phyloP scores from a whole-genome alignment of 495 filamentous ascomycete species.

The Rhizodiscina lignyota region DNA sequence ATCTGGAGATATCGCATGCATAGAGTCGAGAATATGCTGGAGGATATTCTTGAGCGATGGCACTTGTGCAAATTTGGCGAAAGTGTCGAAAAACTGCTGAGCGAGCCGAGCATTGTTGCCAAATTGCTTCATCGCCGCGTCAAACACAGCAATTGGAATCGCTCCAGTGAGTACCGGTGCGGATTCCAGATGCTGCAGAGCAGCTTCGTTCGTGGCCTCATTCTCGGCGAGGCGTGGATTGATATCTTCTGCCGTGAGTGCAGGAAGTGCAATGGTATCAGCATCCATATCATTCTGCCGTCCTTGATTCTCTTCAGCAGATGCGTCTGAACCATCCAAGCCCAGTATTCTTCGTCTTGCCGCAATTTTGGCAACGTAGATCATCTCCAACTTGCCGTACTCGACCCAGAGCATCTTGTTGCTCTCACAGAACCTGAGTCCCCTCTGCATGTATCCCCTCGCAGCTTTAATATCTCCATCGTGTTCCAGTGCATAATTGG shows the following conservation, averaged over 20 bases:
- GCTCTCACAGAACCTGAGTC: constrained; percentile 68
- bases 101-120: constrained; percentile 44
- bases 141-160: constrained; percentile 85
- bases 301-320: constrained; percentile 22
- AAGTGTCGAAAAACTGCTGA: constrained; percentile 64
- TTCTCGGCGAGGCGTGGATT: constrained; percentile 38
- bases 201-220: constrained; percentile 30
- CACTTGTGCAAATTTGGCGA: constrained; percentile 45
- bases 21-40: constrained; percentile 51
- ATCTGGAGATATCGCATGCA: constrained; percentile 39
- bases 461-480: constrained; percentile 74
- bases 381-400: constrained; percentile 83
- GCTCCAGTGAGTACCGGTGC: constrained; percentile 78
- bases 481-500: constrained; percentile 53
- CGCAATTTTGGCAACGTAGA: constrained; percentile 70
- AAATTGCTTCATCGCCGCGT: constrained; percentile 66
- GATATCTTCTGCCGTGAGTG: constrained; percentile 48
- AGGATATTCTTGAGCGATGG: constrained; percentile 53
- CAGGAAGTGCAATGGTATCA: constrained; percentile 43
- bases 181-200: constrained; percentile 46
- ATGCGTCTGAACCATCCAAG: constrained; percentile 33
- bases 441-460: constrained; percentile 74
- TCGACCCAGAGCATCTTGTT: constrained; percentile 64
- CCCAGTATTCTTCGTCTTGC: constrained; percentile 51
- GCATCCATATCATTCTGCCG: constrained; percentile 19